These are phyloP conservation scores for Wallacemonas sp. DNA, from an alignment of 208 protist species.

Conservation along the genomic window DNA sequence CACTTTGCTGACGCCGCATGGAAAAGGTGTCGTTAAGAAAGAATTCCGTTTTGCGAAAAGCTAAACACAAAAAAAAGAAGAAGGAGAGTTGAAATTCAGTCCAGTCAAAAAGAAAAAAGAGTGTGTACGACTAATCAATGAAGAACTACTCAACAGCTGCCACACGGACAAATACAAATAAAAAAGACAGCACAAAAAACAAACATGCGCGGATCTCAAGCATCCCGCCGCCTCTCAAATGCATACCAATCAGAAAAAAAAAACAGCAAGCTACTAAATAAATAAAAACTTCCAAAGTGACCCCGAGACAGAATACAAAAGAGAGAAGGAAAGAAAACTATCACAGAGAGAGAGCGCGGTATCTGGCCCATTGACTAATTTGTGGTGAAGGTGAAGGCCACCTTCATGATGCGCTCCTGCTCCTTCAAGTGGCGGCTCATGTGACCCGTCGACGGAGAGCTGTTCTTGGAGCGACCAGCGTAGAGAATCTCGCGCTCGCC, in stretches of 20 bases:
- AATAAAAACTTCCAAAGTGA: no score
- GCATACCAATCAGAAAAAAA: background rate
- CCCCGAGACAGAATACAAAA: conserved; percentile 19
- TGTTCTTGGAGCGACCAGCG: conserved; percentile 56
- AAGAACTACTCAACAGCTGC: conserved; percentile 9
- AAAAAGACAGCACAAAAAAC: conserved; percentile 1
- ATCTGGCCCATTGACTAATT: background rate
- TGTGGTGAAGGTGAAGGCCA: conserved; percentile 22
- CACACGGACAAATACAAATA: conserved; percentile 9
- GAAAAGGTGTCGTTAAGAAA: background rate
- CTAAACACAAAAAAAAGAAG: background rate
- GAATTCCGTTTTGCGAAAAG: conserved; percentile 14
- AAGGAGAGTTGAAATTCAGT: background rate
- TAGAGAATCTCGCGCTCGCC: conserved; percentile 62
- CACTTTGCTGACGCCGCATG: no score
- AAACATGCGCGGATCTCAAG: no score
- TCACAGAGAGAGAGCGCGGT: background rate
- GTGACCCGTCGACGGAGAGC: conserved; percentile 71
- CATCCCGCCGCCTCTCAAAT: no score
- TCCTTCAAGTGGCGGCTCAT: conserved; percentile 75
- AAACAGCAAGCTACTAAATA: background rate
- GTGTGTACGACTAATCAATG: background rate
- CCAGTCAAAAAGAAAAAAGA: background rate
- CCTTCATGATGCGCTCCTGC: conserved; percentile 60
- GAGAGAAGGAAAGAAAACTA: background rate